Evolutionary conservation across 768 basidiomycete genomes (phyloP).

Genomic region (Kwoniella mangroviensis): DNA sequence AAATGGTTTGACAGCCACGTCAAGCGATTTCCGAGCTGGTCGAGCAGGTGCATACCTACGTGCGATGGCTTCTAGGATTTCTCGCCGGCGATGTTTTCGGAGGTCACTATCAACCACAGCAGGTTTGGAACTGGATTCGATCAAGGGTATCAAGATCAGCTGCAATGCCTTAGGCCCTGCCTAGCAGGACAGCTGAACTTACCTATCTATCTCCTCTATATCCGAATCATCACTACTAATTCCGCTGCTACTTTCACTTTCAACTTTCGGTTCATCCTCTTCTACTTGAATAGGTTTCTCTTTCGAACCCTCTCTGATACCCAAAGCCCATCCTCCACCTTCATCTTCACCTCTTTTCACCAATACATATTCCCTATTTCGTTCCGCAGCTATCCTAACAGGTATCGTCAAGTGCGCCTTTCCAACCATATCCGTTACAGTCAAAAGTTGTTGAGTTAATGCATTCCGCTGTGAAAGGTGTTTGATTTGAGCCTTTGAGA

Average conservation of each 20-base stretch:
- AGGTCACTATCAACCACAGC: constrained; percentile 44
- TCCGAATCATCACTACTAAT: constrained; percentile 52
- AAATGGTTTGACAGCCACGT: constrained; percentile 45
- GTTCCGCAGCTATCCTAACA: constrained; percentile 89
- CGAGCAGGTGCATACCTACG: constrained; percentile 48
- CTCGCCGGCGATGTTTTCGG: constrained; percentile 45
- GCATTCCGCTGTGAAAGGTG: constrained; percentile 85
- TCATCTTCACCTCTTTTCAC: constrained; percentile 81
- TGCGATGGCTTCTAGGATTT: constrained; percentile 54
- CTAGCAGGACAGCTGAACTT: background rate
- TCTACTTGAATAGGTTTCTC: constrained; percentile 87
- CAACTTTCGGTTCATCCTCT: constrained; percentile 60
- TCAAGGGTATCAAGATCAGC: background rate
- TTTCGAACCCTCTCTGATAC: constrained; percentile 82
- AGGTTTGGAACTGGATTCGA: constrained; percentile 8
- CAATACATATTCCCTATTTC: constrained; percentile 92
- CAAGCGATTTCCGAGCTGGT: constrained; percentile 31
- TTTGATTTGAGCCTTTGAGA: constrained; percentile 93
- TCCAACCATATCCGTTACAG: constrained; percentile 89
- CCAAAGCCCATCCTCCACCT: constrained; percentile 92
- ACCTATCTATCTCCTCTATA: constrained; percentile 34
- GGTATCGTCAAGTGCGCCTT: constrained; percentile 84
- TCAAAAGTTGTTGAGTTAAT: constrained; percentile 88
- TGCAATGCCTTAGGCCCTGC: background rate
- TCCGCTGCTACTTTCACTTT: constrained; percentile 55